phyloP scores from a whole-genome alignment of 78 protist genomes.

The Planoprotostelium fungivorum region DNA sequence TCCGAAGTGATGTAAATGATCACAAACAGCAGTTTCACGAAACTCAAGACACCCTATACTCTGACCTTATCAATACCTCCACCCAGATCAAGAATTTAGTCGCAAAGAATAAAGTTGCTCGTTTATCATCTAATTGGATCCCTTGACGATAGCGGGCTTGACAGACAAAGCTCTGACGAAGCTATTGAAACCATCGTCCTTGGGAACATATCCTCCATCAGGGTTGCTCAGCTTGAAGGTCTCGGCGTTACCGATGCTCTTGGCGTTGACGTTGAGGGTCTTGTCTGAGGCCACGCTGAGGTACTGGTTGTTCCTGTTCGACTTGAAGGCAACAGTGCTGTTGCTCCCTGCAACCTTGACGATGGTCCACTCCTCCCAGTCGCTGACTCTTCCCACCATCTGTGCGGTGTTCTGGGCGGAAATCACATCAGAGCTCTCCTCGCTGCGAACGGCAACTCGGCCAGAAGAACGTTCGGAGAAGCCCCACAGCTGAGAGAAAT shows the following conservation, averaged over 20 bases:
- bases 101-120: too few species aligned
- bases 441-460: background rate
- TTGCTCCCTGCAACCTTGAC: background rate
- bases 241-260: background rate
- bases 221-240: background rate
- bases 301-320: background rate
- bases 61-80: too few species aligned
- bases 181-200: background rate
- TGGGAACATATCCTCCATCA: background rate
- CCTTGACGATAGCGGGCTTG: too few species aligned
- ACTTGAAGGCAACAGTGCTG: background rate
- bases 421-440: background rate
- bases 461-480: background rate
- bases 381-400: background rate
- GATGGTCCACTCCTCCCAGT: background rate
- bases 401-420: background rate
- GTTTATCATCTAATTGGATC: too few species aligned
- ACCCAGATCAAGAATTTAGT: too few species aligned
- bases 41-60: too few species aligned
- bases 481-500: background rate
- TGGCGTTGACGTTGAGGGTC: background rate
- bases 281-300: background rate
- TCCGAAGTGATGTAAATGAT: too few species aligned
- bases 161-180: too few species aligned
- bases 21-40: too few species aligned